Evolutionary conservation across 305 asterid species (phyloP), one percentile per base, ranked within the genome.

Genomic region (Ajuga reptans): DNA sequence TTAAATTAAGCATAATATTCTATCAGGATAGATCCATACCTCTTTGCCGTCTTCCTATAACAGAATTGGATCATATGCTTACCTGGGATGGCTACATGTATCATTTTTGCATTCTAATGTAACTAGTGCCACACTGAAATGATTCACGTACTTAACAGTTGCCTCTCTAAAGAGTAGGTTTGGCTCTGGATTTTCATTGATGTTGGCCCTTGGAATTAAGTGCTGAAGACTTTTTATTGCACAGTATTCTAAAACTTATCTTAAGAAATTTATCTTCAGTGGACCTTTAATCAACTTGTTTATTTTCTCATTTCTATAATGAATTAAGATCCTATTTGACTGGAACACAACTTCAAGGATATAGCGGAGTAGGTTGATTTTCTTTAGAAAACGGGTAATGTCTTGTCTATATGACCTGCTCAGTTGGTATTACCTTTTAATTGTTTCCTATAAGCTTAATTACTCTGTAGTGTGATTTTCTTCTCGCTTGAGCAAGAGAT

Each of bases 1-100:
- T 74, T 74, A 75, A 65, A n/a, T 46, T 60, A 69, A 57, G 15
- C 16, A 60, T 31, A 68, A 31, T 57, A 66, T 59, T 36, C 37
- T 6, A 36, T 4, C 29, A 51, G 49, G n/a, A 52, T 31, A 41
- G 5, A 14, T 43, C 16, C 21, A 36, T 4, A 14, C 10, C 33
- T 14, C 5, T 45, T 42, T 47, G 42, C 64, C n/a, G 9, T 54
- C 72, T 49, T 27, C 27, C 52, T 72, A 34, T 33, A 21, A 53
- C 47, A 45, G 57, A 34, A 62, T 7, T 34, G 16, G 39, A 27
- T 72, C 50, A 34, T 43, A 63, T 72, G 17, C 68, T 39, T 63
- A 8, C 33, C 21, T 4, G 56, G 50, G 47, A 57, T 41, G 76
- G 47, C 63, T 42, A n/a, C 37, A 55, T n/a, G 59, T 31, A 43